Evolutionary conservation across 2,329 filamentous ascomycete species (phyloP).

Genomic region (Sporothrix pseudoabietina): DNA sequence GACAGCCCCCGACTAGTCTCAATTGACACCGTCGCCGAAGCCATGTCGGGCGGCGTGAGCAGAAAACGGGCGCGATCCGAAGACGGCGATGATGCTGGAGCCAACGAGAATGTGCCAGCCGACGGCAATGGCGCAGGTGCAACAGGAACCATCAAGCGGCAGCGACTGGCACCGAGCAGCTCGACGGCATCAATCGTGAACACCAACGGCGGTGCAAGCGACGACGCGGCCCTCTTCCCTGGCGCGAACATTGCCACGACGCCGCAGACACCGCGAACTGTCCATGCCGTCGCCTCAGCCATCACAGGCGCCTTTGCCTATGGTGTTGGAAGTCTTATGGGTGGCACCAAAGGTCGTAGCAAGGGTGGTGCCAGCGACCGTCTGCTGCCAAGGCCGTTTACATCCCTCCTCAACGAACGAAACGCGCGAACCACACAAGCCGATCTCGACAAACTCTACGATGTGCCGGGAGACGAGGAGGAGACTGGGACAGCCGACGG

Average conservation of each 20-base stretch:
- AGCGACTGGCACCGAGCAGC: slow-evolving; percentile 13
- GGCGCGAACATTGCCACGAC: slow-evolving; percentile 25
- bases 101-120: neutral
- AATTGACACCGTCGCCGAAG: neutral
- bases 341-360: neutral
- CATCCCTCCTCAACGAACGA: neutral
- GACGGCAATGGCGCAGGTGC: neutral
- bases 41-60: slow-evolving; percentile 29
- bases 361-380: neutral
- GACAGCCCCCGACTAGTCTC: neutral
- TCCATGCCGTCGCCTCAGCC: slow-evolving; percentile 35
- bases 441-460: slow-evolving; percentile 33
- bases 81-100: slow-evolving; percentile 10
- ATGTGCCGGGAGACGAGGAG: slow-evolving; percentile 35
- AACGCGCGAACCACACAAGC: neutral
- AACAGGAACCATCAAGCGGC: slow-evolving; percentile 13
- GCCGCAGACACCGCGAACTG: slow-evolving; percentile 35
- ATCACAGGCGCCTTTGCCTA: slow-evolving; percentile 31
- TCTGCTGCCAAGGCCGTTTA: slow-evolving; percentile 9
- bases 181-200: neutral
- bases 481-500: neutral
- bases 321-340: slow-evolving; percentile 22
- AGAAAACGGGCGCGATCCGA: slow-evolving; percentile 31
- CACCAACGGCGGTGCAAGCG: neutral
- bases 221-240: neutral